A percentile compares a stretch with the other conserved stretches of the same genome.
These are phyloP conservation scores for Hawksworthiomyces lignivorus DNA, from an alignment of 2,329 filamentous ascomycete species.

Conservation along the genomic window DNA sequence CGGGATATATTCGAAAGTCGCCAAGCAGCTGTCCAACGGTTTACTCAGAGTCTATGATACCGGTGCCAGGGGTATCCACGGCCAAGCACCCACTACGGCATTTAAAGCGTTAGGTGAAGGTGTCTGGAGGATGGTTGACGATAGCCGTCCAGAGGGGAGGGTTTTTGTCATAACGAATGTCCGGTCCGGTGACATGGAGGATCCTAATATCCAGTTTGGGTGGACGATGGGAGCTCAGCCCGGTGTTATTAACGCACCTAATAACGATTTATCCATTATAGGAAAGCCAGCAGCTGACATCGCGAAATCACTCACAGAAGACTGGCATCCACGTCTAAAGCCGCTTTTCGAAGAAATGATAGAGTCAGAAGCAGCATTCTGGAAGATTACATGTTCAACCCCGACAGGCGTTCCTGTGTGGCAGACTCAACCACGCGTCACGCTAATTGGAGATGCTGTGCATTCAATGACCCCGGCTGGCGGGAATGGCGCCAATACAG, in stretches of 20 bases:
- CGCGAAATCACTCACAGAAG: constrained; percentile 42
- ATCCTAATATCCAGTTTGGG: constrained; percentile 49
- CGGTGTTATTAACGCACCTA: constrained; percentile 49
- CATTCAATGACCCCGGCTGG: constrained; percentile 53
- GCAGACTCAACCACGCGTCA: constrained; percentile 50
- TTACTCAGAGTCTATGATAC: constrained; percentile 56
- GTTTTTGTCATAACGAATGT: constrained; percentile 58
- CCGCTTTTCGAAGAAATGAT: constrained; percentile 52
- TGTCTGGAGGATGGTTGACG: constrained; percentile 49
- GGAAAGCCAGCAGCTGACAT: constrained; percentile 50
- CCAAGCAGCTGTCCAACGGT: constrained; percentile 50
- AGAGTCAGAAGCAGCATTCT: constrained; percentile 51
- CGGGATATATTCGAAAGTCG: constrained; percentile 53
- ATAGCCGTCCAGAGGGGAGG: constrained; percentile 34
- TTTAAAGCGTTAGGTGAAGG: constrained; percentile 57
- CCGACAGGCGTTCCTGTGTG: constrained; percentile 53
- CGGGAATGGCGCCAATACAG: constrained; percentile 50
- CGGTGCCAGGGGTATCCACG: constrained; percentile 56
- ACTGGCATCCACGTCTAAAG: constrained; percentile 50
- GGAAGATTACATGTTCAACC: constrained; percentile 58
- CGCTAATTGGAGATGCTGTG: constrained; percentile 49
- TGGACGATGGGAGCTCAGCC: constrained; percentile 56
- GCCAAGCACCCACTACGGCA: constrained; percentile 53
- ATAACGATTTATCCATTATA: constrained; percentile 51
- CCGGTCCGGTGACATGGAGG: constrained; percentile 49